Evolutionary conservation across 2,329 filamentous ascomycete genomes (phyloP).

Genomic region (Penicillium sp.): DNA sequence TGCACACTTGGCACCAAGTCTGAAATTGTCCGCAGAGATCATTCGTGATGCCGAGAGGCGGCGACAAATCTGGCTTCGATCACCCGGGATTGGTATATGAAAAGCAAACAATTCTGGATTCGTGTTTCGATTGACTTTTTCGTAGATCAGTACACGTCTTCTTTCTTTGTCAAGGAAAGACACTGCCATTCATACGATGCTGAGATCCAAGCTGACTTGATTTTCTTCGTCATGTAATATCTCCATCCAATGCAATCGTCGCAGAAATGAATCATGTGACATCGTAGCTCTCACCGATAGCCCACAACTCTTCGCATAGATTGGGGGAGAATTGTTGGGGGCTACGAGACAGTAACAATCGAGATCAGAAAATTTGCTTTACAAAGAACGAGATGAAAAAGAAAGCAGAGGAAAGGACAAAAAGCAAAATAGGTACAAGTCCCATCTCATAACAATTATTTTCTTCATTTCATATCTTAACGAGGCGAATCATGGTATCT

Average conservation of each 20-base stretch:
- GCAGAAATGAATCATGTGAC: neutral
- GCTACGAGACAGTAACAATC: neutral
- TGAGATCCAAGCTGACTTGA: neutral
- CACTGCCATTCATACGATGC: neutral
- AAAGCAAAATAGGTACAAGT: slow-evolving; percentile 1
- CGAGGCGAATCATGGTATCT: slow-evolving; percentile 26
- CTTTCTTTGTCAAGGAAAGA: neutral
- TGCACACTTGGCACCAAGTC: slow-evolving; percentile 71
- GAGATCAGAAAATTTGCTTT: neutral
- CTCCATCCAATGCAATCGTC: neutral
- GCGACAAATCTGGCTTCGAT: slow-evolving; percentile 51
- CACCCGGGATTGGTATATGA: slow-evolving; percentile 9
- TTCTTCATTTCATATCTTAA: slow-evolving; percentile 25
- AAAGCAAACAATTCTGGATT: neutral
- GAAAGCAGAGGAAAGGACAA: neutral
- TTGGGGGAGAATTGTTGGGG: neutral
- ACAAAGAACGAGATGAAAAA: neutral
- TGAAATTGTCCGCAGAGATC: slow-evolving; percentile 75
- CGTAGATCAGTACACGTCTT: neutral
- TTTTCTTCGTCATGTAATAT: neutral
- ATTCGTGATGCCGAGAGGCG: slow-evolving; percentile 76
- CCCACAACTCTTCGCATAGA: neutral
- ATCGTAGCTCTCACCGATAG: neutral
- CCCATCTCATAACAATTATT: slow-evolving; percentile 21
- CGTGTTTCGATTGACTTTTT: neutral